phyloP scores from a whole-genome alignment of 768 basidiomycete species.

The Tephrocybe sp. region DNA sequence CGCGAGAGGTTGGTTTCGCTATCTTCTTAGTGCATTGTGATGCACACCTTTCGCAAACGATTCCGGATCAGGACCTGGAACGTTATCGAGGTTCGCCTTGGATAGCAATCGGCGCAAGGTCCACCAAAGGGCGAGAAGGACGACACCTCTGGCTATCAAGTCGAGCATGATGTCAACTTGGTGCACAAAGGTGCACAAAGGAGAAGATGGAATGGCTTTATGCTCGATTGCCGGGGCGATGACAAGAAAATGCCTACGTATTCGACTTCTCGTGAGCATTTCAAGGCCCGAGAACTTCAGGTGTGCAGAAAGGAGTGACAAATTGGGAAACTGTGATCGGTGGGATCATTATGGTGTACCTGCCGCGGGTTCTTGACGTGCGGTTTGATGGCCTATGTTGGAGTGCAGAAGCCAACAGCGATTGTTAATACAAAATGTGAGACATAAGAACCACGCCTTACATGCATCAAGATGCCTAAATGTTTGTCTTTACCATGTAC shows the following conservation, averaged over 20 bases:
- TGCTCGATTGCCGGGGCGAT: slow-evolving; percentile 1
- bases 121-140: slow-evolving; percentile 12
- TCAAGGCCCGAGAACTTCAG: background rate
- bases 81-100: slow-evolving; percentile 28
- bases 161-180: slow-evolving; percentile 7
- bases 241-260: background rate
- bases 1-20: background rate
- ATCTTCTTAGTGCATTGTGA: too few relatives aligned
- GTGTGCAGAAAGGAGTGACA: too few relatives aligned
- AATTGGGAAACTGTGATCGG: background rate
- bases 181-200: too few relatives aligned
- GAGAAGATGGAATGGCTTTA: too few relatives aligned
- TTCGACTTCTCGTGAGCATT: background rate
- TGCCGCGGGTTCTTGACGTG: too few relatives aligned
- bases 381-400: too few relatives aligned
- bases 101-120: slow-evolving; percentile 14
- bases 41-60: slow-evolving; percentile 30
- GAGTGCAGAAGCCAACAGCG: too few relatives aligned
- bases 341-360: too few relatives aligned
- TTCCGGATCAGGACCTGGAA: slow-evolving; percentile 31
- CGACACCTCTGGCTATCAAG: background rate
- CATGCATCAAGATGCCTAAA: too few relatives aligned
- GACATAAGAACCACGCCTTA: too few relatives aligned
- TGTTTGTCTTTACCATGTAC: too few relatives aligned
- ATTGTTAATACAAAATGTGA: too few relatives aligned